A percentile compares a stretch with the other conserved stretches of the same genome.
phyloP scores from a whole-genome alignment of 345 rosid genomes.

The Salix dunnii region DNA sequence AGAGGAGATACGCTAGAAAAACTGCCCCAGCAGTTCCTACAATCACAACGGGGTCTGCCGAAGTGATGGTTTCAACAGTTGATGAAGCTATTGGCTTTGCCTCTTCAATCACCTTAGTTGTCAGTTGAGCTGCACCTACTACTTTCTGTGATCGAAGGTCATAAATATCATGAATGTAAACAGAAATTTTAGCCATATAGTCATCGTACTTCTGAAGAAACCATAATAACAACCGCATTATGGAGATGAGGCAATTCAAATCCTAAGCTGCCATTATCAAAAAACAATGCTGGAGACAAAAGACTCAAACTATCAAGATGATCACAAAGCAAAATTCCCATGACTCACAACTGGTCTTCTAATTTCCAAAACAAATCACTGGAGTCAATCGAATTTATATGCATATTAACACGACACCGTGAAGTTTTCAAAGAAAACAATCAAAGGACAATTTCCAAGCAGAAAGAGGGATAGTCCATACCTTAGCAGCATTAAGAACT shows the following conservation, averaged over 20 bases:
- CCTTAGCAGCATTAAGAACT: conserved; percentile 78
- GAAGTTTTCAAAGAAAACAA: background rate
- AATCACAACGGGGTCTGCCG: conserved; percentile 69
- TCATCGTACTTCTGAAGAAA: background rate
- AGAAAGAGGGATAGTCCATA: conserved; percentile 8
- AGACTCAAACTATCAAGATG: background rate
- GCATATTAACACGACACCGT: too few species aligned
- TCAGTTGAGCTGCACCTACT: conserved; percentile 71
- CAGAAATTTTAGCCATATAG: background rate
- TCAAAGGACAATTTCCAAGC: background rate
- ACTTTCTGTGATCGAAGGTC: conserved; percentile 49
- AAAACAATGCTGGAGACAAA: background rate
- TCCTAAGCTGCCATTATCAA: background rate
- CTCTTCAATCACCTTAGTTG: conserved; percentile 55
- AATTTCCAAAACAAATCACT: background rate
- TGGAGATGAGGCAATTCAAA: background rate
- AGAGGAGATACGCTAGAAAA: conserved; percentile 59
- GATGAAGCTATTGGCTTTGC: conserved; percentile 86
- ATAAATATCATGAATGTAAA: background rate
- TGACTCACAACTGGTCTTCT: background rate
- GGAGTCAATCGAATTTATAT: background rate
- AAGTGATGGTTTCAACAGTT: conserved; percentile 61
- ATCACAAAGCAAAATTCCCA: background rate
- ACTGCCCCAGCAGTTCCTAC: conserved; percentile 67
- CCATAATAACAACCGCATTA: background rate